A percentile compares a stretch with the other conserved stretches of the same genome.
Conservation (phyloP, 2,329 filamentous ascomycete genomes). For the Ciborinia camelliae region DNA sequence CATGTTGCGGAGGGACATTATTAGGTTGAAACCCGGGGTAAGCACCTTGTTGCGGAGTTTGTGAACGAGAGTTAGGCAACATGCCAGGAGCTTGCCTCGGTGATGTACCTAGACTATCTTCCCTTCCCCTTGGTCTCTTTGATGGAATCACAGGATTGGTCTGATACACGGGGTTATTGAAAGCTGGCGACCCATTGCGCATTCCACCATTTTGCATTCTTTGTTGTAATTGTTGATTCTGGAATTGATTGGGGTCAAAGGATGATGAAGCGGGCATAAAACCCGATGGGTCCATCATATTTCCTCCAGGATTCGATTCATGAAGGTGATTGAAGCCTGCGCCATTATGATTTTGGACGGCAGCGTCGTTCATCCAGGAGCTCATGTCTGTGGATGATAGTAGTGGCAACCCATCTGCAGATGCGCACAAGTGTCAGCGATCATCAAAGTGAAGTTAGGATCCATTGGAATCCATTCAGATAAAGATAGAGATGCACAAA, state of each 20-base stretch:
- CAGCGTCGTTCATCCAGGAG: conserved; percentile 69
- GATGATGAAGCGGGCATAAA: conserved; percentile 59
- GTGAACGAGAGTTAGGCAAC: conserved; percentile 79
- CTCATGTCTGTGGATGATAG: conserved; percentile 58
- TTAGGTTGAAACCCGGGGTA: conserved; percentile 69
- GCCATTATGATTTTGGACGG: conserved; percentile 66
- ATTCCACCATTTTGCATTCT: conserved; percentile 78
- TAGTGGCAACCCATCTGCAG: conserved; percentile 38
- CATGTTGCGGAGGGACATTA: conserved; percentile 55
- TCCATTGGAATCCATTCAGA: conserved; percentile 14
- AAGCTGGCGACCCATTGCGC: conserved; percentile 78
- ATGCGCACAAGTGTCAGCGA: conserved; percentile 34
- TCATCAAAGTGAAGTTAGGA: conserved; percentile 21
- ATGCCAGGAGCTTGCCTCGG: conserved; percentile 72
- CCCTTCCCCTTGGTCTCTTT: conserved; percentile 76
- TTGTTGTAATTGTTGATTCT: conserved; percentile 48
- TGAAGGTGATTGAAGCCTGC: conserved; percentile 61
- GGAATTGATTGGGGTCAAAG: conserved; percentile 54
- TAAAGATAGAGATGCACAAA: conserved; percentile 11
- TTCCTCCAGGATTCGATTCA: conserved; percentile 53
- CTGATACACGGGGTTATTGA: conserved; percentile 75
- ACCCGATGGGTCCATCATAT: conserved; percentile 63
- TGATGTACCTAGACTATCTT: conserved; percentile 81
- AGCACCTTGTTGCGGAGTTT: conserved; percentile 75
- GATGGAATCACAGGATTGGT: conserved; percentile 85